These are phyloP conservation scores for Candida sphagnicola DNA, from an alignment of 805 yeast species.

Conservation along the genomic window DNA sequence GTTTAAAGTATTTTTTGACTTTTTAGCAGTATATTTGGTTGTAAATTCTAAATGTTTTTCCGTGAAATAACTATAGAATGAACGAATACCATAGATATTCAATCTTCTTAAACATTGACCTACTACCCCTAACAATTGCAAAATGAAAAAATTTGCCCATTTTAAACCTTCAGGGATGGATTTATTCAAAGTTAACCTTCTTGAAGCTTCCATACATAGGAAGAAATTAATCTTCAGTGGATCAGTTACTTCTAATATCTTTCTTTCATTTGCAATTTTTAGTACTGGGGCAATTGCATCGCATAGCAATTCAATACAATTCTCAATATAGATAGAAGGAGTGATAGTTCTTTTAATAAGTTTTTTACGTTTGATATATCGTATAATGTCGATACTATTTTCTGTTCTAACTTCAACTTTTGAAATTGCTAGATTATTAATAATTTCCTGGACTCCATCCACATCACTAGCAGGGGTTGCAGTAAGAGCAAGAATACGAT, in stretches of 20 bases:
- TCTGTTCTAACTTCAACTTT: conserved; percentile 85
- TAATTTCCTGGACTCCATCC: conserved; percentile 83
- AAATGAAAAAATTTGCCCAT: conserved; percentile 63
- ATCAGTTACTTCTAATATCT: conserved; percentile 61
- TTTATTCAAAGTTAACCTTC: conserved; percentile 50
- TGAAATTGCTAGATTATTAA: conserved; percentile 69
- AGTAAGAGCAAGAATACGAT: conserved; percentile 79
- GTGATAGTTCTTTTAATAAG: conserved; percentile 58
- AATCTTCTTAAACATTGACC: conserved; percentile 70
- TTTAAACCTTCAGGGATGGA: conserved; percentile 62
- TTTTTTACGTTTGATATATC: conserved; percentile 68
- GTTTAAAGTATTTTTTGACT: conserved; percentile 60
- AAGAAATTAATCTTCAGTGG: conserved; percentile 69
- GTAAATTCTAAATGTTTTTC: conserved; percentile 57
- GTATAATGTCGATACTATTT: conserved; percentile 70
- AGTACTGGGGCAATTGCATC: conserved; percentile 66
- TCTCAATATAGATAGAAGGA: conserved; percentile 49
- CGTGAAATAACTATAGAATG: conserved; percentile 65
- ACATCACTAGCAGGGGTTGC: conserved; percentile 94
- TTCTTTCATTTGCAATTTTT: conserved; percentile 57
- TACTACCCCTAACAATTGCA: conserved; percentile 61
- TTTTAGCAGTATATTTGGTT: conserved; percentile 51
- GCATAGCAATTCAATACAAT: conserved; percentile 52
- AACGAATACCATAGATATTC: conserved; percentile 75
- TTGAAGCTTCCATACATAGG: conserved; percentile 65